A percentile compares a stretch with the other conserved stretches of the same genome.
These are phyloP conservation scores for Arxiozyma telluris DNA, from an alignment of 1,139 yeast genomes.

Conservation along the genomic window DNA sequence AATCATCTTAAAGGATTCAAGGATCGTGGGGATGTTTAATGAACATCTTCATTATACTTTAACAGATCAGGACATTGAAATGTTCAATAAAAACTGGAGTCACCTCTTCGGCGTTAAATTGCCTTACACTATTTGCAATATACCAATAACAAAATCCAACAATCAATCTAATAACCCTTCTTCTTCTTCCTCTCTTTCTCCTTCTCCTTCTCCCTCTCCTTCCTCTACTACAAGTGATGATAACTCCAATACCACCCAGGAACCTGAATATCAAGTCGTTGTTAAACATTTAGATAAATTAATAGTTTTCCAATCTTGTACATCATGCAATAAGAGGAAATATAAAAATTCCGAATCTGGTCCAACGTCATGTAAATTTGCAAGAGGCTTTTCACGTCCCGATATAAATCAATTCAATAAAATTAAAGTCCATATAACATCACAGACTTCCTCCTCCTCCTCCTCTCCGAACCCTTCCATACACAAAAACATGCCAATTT, in stretches of 20 bases:
- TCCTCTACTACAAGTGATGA: background rate
- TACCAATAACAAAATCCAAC: background rate
- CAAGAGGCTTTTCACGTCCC: constrained; percentile 28
- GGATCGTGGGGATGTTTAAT: constrained; percentile 12
- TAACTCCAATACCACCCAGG: background rate
- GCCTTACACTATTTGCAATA: constrained; percentile 1
- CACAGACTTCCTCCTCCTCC: background rate
- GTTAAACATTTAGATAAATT: constrained; percentile 28
- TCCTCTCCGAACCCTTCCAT: constrained; percentile 12
- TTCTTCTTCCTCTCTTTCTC: background rate
- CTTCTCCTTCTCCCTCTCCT: background rate
- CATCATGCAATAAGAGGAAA: constrained; percentile 21
- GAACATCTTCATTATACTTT: constrained; percentile 15
- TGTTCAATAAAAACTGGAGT: constrained; percentile 3
- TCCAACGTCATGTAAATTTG: constrained; percentile 16
- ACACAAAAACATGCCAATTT: constrained; percentile 16
- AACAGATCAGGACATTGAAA: constrained; percentile 11
- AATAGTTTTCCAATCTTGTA: constrained; percentile 24
- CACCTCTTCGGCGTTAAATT: background rate
- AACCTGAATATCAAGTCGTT: constrained; percentile 5
- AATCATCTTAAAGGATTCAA: constrained; percentile 23
- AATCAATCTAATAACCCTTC: background rate
- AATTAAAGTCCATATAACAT: constrained; percentile 15
- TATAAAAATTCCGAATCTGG: background rate
- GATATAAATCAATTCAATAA: constrained; percentile 15